Conservation (phyloP, 2,329 filamentous ascomycete species). For the Pseudocercospora eumusae region DNA sequence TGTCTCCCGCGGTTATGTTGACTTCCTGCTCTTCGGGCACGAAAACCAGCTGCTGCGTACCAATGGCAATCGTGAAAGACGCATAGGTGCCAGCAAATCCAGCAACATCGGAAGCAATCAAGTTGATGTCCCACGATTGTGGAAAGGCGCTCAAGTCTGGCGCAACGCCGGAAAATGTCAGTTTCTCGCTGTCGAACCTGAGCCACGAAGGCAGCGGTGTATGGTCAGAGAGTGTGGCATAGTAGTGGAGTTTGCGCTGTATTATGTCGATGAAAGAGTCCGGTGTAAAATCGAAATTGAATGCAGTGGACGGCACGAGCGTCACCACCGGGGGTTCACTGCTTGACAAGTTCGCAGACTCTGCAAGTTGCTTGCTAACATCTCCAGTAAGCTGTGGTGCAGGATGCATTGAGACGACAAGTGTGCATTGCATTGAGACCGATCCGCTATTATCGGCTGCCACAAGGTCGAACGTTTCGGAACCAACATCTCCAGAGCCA, state of each 20-base stretch:
- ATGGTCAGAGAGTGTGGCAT: conserved; percentile 73
- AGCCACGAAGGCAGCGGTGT: conserved; percentile 87
- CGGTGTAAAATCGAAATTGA: conserved; percentile 47
- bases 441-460: conserved; percentile 69
- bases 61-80: conserved; percentile 71
- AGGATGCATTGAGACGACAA: conserved; percentile 66
- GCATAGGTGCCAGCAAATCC: conserved; percentile 70
- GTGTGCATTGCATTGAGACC: conserved; percentile 64
- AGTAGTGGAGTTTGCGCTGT: conserved; percentile 63
- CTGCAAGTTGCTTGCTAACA: conserved; percentile 59
- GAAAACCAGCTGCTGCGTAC: conserved; percentile 68
- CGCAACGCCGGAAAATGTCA: conserved; percentile 71
- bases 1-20: conserved; percentile 38
- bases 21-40: conserved; percentile 55
- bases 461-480: conserved; percentile 64
- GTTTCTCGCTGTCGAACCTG: conserved; percentile 63
- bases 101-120: conserved; percentile 77
- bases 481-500: conserved; percentile 56
- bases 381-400: conserved; percentile 59
- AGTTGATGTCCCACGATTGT: conserved; percentile 68
- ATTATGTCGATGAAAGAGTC: conserved; percentile 62
- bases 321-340: conserved; percentile 62
- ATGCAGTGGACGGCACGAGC: conserved; percentile 40
- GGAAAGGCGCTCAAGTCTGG: conserved; percentile 68
- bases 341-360: conserved; percentile 54